Evolutionary conservation across 495 filamentous ascomycete genomes (phyloP), one percentile per base, ranked within the genome.

Genomic region (Penicillium manginii): DNA sequence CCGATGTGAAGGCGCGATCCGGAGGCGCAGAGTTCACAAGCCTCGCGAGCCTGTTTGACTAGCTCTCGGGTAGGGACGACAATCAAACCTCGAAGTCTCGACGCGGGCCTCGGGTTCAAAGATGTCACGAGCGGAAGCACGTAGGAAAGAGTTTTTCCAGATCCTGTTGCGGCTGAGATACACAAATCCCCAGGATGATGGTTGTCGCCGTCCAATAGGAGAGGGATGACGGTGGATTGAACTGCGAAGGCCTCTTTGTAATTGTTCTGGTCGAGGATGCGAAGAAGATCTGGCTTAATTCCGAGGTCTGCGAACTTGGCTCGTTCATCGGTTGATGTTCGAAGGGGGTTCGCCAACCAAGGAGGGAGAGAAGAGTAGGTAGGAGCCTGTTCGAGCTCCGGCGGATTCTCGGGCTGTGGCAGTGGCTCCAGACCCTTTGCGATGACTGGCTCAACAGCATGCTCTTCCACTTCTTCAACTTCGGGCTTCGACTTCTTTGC

Each of bases 131-230:
- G 83, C 0, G 93, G 93, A n/a, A 97, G 77, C 1, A 92, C 81
- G 60, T 98, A 98, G 5, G 93, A 87, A 3, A 98, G 74, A 0
- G 93, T 98, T 68, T 98, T 98, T 47, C 93, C 93, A 0, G 93
- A 97, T 4, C 93, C 93, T 1, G 93, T 98, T 3, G 91, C 85
- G 1, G 93, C 93, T 19, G 91, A 92, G 15, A 98, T 84, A 51
- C 94, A 89, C 7, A 98, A 59, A 73, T 98, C 93, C 2, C 91
- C 89, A 2, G 79, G 71, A 54, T 84, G 80, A 15, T 71, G 76
- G 42, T 83, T 69, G 15, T 72, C 69, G 0, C 82, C 82, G 8
- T 88, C 83, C 1, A 93, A 73, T 3, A 97, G 81, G 29, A 96
- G 74, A 6, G 92, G 92, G 26, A 97, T 82, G 0, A 93, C 83